Evolutionary conservation across 1,284 basidiomycete species (phyloP).

Genomic region (Moniliella sp.): DNA sequence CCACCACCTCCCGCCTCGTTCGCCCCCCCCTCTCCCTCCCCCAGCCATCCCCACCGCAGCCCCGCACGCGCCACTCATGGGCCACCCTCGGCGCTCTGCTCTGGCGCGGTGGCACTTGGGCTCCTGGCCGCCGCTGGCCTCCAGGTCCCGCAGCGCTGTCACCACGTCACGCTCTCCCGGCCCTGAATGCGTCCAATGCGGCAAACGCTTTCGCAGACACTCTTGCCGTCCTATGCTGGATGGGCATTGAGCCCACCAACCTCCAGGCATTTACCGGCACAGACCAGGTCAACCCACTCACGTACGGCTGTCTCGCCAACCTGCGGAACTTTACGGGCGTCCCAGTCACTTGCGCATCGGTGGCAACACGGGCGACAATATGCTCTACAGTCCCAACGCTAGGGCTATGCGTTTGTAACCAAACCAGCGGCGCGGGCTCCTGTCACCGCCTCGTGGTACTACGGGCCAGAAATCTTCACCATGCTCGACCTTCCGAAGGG

Average conservation of each 20-base stretch:
- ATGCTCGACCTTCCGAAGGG: slow-evolving; percentile 10
- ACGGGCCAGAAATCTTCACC: slow-evolving; percentile 11
- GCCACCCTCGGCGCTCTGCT: too few species aligned
- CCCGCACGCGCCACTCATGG: too few species aligned
- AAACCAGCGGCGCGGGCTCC: slow-evolving; percentile 6
- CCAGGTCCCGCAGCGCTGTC: too few species aligned
- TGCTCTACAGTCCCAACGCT: slow-evolving; percentile 8
- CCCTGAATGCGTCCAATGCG: too few species aligned
- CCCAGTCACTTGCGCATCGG: slow-evolving; percentile 17
- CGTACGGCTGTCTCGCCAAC: slow-evolving; percentile 11
- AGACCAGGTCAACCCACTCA: slow-evolving; percentile 8
- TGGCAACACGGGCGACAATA: slow-evolving; percentile 16
- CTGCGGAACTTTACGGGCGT: slow-evolving; percentile 15
- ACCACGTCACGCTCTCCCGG: too few species aligned
- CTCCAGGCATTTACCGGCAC: slow-evolving; percentile 13
- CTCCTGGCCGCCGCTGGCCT: too few species aligned
- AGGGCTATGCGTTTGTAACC: slow-evolving; percentile 3
- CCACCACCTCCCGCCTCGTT: too few species aligned
- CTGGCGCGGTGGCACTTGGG: too few species aligned
- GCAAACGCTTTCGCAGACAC: slow-evolving; percentile 7
- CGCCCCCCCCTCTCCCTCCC: too few species aligned
- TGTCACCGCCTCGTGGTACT: slow-evolving; percentile 7
- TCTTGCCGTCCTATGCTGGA: slow-evolving; percentile 14
- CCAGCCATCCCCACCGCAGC: too few species aligned
- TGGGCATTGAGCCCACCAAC: slow-evolving; percentile 20